These are phyloP conservation scores for Papiliotrema terrestris DNA, from an alignment of 1,284 basidiomycete species.

Conservation along the genomic window DNA sequence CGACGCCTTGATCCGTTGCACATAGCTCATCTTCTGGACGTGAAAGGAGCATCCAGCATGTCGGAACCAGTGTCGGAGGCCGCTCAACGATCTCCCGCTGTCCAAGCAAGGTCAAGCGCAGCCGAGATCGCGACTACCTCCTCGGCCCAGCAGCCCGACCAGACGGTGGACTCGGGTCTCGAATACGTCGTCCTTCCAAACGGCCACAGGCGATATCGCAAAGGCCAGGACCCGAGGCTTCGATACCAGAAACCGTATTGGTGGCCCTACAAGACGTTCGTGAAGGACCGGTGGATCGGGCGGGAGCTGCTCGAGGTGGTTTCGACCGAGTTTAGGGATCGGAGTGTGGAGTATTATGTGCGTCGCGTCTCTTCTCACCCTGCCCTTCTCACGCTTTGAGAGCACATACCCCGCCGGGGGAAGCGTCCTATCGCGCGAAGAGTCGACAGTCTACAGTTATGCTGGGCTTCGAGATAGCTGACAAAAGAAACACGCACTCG, in stretches of 20 bases:
- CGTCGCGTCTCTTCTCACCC: slow-evolving; percentile 43
- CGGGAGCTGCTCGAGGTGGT: slow-evolving; percentile 65
- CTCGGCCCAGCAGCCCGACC: too few species aligned
- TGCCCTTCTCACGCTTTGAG: not conserved
- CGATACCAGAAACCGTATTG: slow-evolving; percentile 52
- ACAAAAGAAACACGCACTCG: slow-evolving; percentile 74
- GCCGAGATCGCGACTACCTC: too few species aligned
- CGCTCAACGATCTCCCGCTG: too few species aligned
- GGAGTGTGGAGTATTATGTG: slow-evolving; percentile 89
- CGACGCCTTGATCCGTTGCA: not conserved
- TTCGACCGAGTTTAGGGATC: slow-evolving; percentile 83
- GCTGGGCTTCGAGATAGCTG: too few species aligned
- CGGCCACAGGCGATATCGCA: slow-evolving; percentile 16
- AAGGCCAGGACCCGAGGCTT: slow-evolving; percentile 46
- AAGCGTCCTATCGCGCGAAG: not conserved
- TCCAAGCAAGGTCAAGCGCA: too few species aligned
- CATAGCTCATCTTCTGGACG: too few species aligned
- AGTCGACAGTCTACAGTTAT: not conserved
- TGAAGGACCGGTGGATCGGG: slow-evolving; percentile 66
- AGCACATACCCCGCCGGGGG: not conserved
- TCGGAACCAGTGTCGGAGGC: too few species aligned
- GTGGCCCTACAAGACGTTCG: slow-evolving; percentile 73
- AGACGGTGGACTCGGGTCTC: not conserved
- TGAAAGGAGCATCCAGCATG: too few species aligned
- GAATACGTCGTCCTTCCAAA: not conserved